phyloP scores from a whole-genome alignment of 2,329 filamentous ascomycete species.

The Decorospora gaudefroyi region DNA sequence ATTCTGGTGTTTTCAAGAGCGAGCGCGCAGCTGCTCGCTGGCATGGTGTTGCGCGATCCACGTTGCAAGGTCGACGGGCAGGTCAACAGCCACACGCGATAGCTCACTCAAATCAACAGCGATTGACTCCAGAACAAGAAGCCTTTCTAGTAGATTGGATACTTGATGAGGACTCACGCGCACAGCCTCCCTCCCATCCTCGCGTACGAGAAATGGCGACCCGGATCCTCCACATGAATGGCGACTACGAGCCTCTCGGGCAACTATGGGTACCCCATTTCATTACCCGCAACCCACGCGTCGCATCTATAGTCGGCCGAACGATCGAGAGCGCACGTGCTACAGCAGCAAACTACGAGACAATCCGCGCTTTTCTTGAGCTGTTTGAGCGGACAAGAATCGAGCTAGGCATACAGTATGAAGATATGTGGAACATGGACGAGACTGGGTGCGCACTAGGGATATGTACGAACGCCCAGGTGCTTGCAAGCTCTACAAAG shows the following conservation, averaged over 20 bases:
- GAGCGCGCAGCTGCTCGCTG: conserved; percentile 2
- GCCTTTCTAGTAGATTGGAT: conserved; percentile 24
- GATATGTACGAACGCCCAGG: conserved; percentile 17
- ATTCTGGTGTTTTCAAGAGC: conserved; percentile 17
- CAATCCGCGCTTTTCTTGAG: conserved; percentile 17
- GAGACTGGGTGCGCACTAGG: conserved; percentile 8
- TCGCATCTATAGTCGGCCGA: conserved; percentile 17
- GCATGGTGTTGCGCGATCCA: conserved; percentile 8
- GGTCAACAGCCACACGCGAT: conserved; percentile 5
- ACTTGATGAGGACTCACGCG: conserved; percentile 20
- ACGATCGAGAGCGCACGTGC: conserved; percentile 10
- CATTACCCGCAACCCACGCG: conserved; percentile 15
- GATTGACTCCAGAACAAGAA: conserved; percentile 21
- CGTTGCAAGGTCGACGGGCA: conserved; percentile 6
- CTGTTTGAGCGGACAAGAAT: conserved; percentile 14
- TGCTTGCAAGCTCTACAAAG: conserved; percentile 12
- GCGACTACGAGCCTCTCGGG: conserved; percentile 13
- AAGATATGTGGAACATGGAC: conserved; percentile 23
- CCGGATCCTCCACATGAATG: conserved; percentile 17
- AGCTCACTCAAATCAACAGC: conserved; percentile 19
- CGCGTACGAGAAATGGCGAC: conserved; percentile 20
- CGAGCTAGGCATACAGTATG: conserved; percentile 12
- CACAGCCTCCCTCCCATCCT: conserved; percentile 14
- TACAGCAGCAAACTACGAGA: conserved; percentile 13
- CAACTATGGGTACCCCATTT: conserved; percentile 21